Percentiles rank a stretch among this genome's conserved stretches.
Conservation (phyloP, 1,139 yeast species). For the Sugiyamaella pinicola region DNA sequence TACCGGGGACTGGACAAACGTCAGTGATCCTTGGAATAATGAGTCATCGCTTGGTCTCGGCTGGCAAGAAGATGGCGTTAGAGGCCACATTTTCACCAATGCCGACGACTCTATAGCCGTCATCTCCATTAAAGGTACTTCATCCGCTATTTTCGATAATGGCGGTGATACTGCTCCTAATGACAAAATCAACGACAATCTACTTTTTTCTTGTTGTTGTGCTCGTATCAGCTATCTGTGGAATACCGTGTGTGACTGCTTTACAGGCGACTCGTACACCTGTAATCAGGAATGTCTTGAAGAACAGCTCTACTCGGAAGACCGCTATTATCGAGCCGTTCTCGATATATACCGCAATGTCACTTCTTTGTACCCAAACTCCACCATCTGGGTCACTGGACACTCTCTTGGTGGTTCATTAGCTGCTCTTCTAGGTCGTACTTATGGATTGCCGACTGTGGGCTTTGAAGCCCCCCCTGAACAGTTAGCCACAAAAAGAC, state of each 20-base stretch:
- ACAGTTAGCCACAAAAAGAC: constrained; percentile 72
- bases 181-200: constrained; percentile 85
- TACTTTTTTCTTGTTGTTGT: constrained; percentile 93
- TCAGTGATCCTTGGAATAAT: constrained; percentile 60
- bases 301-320: constrained; percentile 68
- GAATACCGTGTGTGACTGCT: constrained; percentile 96
- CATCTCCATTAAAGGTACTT: constrained; percentile 87
- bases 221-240: constrained; percentile 90
- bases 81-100: constrained; percentile 88
- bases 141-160: constrained; percentile 78
- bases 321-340: constrained; percentile 80
- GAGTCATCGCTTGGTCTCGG: constrained; percentile 55
- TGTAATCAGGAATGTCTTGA: constrained; percentile 91
- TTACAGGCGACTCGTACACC: constrained; percentile 72
- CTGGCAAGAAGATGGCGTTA: constrained; percentile 80
- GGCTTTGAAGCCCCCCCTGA: constrained; percentile 96
- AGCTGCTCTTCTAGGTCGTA: constrained; percentile 78
- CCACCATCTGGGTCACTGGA: constrained; percentile 86
- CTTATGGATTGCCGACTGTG: constrained; percentile 87
- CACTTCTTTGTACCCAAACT: constrained; percentile 63
- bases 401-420: constrained; percentile 95
- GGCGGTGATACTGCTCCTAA: constrained; percentile 77
- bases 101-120: constrained; percentile 67
- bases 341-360: constrained; percentile 79
- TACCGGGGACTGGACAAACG: constrained; percentile 88